Conservation (phyloP, 352 stramenopile species). For the Globisporangium spinosum region DNA sequence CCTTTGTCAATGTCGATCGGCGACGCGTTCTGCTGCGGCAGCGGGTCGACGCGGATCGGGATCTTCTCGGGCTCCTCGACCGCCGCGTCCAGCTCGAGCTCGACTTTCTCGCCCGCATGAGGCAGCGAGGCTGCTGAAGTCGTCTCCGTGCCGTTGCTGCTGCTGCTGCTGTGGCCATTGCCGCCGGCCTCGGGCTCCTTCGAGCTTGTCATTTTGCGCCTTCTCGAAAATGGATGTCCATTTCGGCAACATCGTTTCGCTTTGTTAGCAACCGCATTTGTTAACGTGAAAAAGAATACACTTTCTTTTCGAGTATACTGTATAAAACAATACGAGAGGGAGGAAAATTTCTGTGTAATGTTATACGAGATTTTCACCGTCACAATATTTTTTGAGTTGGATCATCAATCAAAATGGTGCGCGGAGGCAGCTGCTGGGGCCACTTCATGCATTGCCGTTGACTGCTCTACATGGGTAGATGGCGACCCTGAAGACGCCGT, state of each 20-base stretch:
- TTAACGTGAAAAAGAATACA: neutral
- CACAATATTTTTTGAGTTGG: neutral
- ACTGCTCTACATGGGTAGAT: neutral
- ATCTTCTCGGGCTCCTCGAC: slow-evolving; percentile 41
- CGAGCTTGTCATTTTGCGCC: slow-evolving; percentile 1
- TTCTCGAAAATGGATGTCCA: neutral
- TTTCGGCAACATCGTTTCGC: slow-evolving; percentile 4
- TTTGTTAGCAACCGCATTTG: no score
- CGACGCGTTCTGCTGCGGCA: slow-evolving; percentile 52
- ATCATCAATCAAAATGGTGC: neutral
- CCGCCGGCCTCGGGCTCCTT: slow-evolving; percentile 7
- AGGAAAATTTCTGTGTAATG: neutral
- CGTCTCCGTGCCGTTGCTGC: neutral
- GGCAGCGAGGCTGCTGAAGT: neutral
- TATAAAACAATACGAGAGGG: neutral
- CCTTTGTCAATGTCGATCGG: slow-evolving; percentile 51
- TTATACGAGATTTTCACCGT: neutral
- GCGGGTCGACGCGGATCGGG: slow-evolving; percentile 45
- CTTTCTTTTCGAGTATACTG: neutral
- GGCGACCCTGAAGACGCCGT: neutral
- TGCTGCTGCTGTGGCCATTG: neutral
- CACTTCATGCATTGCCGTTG: neutral
- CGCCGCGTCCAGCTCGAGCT: slow-evolving; percentile 18
- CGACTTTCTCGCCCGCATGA: neutral
- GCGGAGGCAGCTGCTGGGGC: neutral